Evolutionary conservation across 768 basidiomycete species (phyloP).

Genomic region (Neoboletus brunneissimus): DNA sequence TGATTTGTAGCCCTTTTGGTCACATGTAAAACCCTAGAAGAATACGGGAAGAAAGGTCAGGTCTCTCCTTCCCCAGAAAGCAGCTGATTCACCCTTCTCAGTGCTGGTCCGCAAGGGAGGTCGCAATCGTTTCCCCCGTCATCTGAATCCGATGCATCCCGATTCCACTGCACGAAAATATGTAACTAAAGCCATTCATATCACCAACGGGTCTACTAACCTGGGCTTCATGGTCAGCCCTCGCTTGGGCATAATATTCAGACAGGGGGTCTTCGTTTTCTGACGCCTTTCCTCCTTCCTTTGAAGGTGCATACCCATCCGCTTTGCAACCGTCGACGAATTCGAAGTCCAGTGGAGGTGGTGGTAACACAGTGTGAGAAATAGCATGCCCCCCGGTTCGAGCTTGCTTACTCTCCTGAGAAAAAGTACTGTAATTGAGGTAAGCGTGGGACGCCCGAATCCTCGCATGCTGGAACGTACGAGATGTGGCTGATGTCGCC

Average conservation of each 20-base stretch:
- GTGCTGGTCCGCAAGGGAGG: slow-evolving; percentile 15
- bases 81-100: slow-evolving; percentile 31
- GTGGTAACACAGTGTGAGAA: slow-evolving; percentile 23
- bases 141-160: slow-evolving; percentile 36
- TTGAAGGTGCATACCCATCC: neutral
- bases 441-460: slow-evolving; percentile 9
- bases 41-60: neutral
- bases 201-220: slow-evolving; percentile 28
- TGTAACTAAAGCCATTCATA: neutral
- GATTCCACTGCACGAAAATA: slow-evolving; percentile 27
- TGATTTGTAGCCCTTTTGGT: slow-evolving; percentile 41
- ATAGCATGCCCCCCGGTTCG: neutral
- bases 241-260: slow-evolving; percentile 61
- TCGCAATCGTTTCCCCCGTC: slow-evolving; percentile 29
- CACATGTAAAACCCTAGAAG: slow-evolving; percentile 64
- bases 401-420: slow-evolving; percentile 27
- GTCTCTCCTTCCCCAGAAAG: neutral
- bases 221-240: slow-evolving; percentile 42
- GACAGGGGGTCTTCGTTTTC: slow-evolving; percentile 52
- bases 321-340: neutral
- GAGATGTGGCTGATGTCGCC: slow-evolving; percentile 47
- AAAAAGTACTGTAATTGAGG: slow-evolving; percentile 34
- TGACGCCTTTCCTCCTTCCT: neutral
- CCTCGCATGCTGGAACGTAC: slow-evolving; percentile 32
- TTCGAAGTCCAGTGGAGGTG: slow-evolving; percentile 22